These are phyloP conservation scores for Spergularia marina DNA, from an alignment of 148 eudicot species.

Conservation along the genomic window DNA sequence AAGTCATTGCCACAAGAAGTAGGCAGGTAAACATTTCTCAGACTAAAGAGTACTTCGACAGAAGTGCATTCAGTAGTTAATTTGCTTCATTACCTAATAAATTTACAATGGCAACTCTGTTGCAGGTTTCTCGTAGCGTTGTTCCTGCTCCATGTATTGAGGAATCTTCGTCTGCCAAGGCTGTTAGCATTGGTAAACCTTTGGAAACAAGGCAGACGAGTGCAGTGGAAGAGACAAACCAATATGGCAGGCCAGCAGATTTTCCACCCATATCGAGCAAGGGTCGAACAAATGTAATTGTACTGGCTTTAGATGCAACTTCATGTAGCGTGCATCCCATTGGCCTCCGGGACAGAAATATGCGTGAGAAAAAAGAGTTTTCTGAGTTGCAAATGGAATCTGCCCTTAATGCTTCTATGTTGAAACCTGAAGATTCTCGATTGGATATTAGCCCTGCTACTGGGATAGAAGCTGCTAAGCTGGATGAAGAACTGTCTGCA, in stretches of 20 bases:
- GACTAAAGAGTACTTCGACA: constrained; percentile 18
- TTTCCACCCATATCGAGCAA: constrained; percentile 31
- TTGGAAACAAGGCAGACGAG: constrained; percentile 18
- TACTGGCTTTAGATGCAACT: constrained; percentile 40
- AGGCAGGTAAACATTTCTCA: constrained; percentile 33
- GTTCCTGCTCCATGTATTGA: constrained; percentile 15
- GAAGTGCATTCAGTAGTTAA: constrained; percentile 10
- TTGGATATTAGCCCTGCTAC: constrained; percentile 9
- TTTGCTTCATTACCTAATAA: constrained; percentile 9
- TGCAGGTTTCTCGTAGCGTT: constrained; percentile 14
- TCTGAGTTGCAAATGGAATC: constrained; percentile 13
- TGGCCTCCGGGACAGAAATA: background rate
- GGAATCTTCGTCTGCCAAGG: constrained; percentile 18
- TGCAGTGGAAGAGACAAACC: constrained; percentile 4
- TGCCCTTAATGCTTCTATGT: constrained; percentile 5
- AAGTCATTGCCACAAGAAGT: constrained; percentile 39
- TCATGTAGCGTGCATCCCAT: constrained; percentile 14
- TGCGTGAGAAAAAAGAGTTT: constrained; percentile 11
- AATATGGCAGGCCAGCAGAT: constrained; percentile 22
- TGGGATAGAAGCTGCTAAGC: constrained; percentile 9
- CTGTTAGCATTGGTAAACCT: constrained; percentile 12
- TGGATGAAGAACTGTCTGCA: constrained; percentile 35
- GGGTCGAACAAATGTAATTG: constrained; percentile 37
- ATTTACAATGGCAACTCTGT: constrained; percentile 15
- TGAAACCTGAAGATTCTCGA: constrained; percentile 12